Conservation (phyloP, 441 rosid genomes). For the Corymbia citriodora region DNA sequence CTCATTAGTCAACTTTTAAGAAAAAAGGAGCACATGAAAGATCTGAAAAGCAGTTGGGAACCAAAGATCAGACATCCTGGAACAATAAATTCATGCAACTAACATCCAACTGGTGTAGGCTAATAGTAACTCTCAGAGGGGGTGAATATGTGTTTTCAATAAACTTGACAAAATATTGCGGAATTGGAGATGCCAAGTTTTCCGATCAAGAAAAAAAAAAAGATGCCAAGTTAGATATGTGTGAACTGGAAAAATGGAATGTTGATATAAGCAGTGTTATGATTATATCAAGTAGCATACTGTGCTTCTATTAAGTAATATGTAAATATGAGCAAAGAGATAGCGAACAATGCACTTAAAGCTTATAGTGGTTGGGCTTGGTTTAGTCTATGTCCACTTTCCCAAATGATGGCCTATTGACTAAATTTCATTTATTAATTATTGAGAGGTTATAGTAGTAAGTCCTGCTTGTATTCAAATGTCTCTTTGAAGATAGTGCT, state of each 20-base stretch:
- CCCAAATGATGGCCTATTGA: not conserved
- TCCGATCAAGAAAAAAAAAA: too few relatives aligned
- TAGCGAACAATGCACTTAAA: not conserved
- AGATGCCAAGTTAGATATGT: not conserved
- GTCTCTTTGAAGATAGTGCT: not conserved
- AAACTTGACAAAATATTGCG: not conserved
- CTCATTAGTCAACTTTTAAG: not conserved
- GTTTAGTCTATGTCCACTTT: too few relatives aligned
- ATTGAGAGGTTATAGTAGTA: not conserved
- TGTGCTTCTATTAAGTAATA: too few relatives aligned
- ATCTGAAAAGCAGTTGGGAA: not conserved
- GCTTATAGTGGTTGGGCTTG: not conserved
- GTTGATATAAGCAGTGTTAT: not conserved
- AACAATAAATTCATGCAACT: not conserved
- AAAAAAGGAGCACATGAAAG: not conserved
- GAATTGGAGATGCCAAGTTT: too few relatives aligned
- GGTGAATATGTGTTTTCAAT: not conserved
- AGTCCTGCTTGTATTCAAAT: not conserved
- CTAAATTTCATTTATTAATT: too few relatives aligned
- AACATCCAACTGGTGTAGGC: not conserved
- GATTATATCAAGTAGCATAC: too few relatives aligned
- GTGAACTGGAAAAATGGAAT: too few relatives aligned
- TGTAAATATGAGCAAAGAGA: too few relatives aligned
- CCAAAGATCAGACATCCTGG: not conserved
- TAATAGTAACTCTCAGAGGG: not conserved